Evolutionary conservation across 768 basidiomycete genomes (phyloP).

Genomic region (Clitopilus passeckerianus): DNA sequence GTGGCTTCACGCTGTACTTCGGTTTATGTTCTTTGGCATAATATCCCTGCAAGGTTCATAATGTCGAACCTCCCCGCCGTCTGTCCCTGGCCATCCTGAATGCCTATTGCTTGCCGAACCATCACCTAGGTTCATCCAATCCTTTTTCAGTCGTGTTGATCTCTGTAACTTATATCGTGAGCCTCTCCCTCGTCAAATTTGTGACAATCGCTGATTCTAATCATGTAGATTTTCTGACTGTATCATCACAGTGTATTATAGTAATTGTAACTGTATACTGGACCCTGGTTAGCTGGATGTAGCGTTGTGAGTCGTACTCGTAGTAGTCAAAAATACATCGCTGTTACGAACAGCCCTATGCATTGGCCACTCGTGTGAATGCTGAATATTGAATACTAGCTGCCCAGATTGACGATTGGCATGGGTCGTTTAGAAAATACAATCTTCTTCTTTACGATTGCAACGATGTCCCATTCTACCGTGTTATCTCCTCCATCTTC

Average conservation of each 20-base stretch:
- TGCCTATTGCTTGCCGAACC: background rate
- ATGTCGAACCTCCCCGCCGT: background rate
- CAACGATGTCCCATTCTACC: slow-evolving; percentile 54
- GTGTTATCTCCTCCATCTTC: slow-evolving; percentile 12
- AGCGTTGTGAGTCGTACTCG: background rate
- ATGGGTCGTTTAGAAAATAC: slow-evolving; percentile 82
- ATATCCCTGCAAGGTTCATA: background rate
- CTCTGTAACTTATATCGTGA: slow-evolving; percentile 1
- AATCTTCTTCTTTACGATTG: slow-evolving; percentile 77
- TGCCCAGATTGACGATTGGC: slow-evolving; percentile 43
- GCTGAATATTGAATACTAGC: background rate
- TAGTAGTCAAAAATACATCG: background rate
- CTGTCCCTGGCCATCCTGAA: background rate
- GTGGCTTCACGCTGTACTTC: slow-evolving; percentile 5
- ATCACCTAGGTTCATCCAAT: background rate
- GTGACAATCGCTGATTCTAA: background rate
- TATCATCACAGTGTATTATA: background rate
- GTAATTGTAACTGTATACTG: background rate
- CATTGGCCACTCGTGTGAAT: background rate
- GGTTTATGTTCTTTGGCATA: slow-evolving; percentile 4
- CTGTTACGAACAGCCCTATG: background rate
- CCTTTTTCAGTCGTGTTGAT: background rate
- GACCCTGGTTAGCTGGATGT: background rate
- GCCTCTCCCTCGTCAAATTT: background rate
- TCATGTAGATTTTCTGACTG: background rate